Base-by-base conservation (phyloP, 139 green algal genomes). In the Chlamydomonas asymmetrica region DNA sequence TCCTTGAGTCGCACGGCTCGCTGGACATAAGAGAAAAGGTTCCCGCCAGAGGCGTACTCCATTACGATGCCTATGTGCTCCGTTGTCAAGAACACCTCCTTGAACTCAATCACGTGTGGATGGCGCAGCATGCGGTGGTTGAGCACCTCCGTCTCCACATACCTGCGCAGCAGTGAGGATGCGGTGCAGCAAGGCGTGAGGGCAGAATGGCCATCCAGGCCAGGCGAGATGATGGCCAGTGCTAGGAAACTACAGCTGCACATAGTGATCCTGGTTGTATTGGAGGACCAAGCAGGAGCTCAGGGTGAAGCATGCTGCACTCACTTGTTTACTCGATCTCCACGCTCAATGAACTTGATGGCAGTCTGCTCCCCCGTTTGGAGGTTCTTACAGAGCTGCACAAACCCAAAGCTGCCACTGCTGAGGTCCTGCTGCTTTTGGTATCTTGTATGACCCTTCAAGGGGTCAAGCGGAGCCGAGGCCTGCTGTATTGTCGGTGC, bases 101-200 rank as follows among this genome's bases (percentile, higher is more conserved):
- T 90, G 80, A 97, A 97, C 34, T 94, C 88, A 5, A 98, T 89
- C 32, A 98, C 95, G 84, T 98, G 96, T 10, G 95, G 73, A 74
- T 98, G 95, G 31, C 92, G 86, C 37, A 98, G 84, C 60, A 88
- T 86, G 10, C 94, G 82, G 73, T 98, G 95, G 72, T 98, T 98
- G 34, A 98, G 75, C 59, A 98, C 95, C 75, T 98, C 95, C 22
- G 95, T 88, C 82, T 97, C 87, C 60, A 98, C 95, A 87, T 98
- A 98, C n/a, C n/a, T n/a, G 20, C 75, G 45, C 23, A 5, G 29
- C 7, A 41, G n/a, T 29, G 59, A 31, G 6, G 13, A 22, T 29
- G 59, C 22, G 59, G 29, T 18, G 23, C 31, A 31, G 29, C 5
- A 41, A 5, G 59, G 59, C 5, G 59, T 39, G 59, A 41, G 56